Evolutionary conservation across 176 grass and related monocot genomes (phyloP), one percentile per base, ranked within the genome.

Genomic region (Avena sativa): DNA sequence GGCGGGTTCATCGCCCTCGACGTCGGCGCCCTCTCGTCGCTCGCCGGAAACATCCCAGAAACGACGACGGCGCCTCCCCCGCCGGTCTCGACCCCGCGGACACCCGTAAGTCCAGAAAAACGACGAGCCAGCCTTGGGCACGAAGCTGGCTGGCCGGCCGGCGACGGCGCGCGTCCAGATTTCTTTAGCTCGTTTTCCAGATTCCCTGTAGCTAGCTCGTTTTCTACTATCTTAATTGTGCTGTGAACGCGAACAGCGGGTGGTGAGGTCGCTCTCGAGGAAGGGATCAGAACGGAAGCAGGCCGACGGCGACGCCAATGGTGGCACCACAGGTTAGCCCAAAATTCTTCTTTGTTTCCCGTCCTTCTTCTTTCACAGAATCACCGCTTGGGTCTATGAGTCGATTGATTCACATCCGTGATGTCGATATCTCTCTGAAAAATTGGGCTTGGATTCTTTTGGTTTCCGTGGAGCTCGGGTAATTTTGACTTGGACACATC

Each of bases 1-100:
- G 88, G 64, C 56, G 83, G 85, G 38, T 97, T 97, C 84, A 88
- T 97, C 67, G 80, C 93, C 14, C 89, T 97, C 26, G 87, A 97
- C 81, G 85, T 97, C 59, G 79, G 83, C 26, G 83, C 87, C 38
- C 86, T 97, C 34, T 89, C 89, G 1, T 84, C 84, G 6, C 85
- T 89, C 23, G 17, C 95, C 69, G 69, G 88, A 71, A 83, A 88
- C 34, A 30, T 4, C 16, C 55, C 63, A 23, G 83, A 88, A 2
- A 82, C 79, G 38, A 16, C 63, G 0, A 34, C 84, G 12, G 30
- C 71, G 9, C 19, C 79, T 6, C 47, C 79, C 3, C 58, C 72
- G 1, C 20, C 49, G 10, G 49, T 64, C 14, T 38, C 82, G 32
- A 79, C 82, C 1, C 89, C 87, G 14, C 86, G 86, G 51, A 88